Conservation (phyloP, 345 rosid species). For the Bruguiera sexangula region DNA sequence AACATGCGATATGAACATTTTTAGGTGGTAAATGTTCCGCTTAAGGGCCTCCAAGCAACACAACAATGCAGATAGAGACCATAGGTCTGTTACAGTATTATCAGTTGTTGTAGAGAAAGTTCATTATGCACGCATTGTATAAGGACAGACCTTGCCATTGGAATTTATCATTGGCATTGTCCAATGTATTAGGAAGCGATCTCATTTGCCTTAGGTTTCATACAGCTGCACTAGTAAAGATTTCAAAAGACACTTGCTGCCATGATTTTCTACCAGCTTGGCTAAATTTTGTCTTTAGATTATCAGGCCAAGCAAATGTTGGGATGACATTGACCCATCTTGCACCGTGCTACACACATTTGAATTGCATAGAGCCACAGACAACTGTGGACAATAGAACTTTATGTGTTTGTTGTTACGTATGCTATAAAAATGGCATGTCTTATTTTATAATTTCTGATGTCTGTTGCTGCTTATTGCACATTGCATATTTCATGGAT, state of each 20-base stretch:
- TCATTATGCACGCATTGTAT: too few species aligned
- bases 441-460: not conserved
- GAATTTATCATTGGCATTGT: not conserved
- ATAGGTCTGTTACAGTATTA: too few species aligned
- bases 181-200: not conserved
- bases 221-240: not conserved
- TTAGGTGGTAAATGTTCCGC: too few species aligned
- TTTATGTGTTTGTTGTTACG: not conserved
- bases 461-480: slow-evolving; percentile 34
- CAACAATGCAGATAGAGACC: too few species aligned
- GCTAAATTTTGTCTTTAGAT: not conserved
- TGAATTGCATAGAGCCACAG: not conserved
- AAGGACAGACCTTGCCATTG: not conserved
- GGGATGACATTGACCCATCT: not conserved
- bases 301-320: not conserved
- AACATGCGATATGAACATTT: too few species aligned
- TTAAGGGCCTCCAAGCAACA: too few species aligned
- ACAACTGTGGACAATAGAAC: not conserved
- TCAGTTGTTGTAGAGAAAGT: too few species aligned
- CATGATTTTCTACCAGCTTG: not conserved
- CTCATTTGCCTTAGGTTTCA: not conserved
- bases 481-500: slow-evolving; percentile 32
- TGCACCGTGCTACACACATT: not conserved
- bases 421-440: not conserved
- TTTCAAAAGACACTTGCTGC: not conserved